phyloP scores from a whole-genome alignment of 345 rosid species.

The Arabis hirsuta region DNA sequence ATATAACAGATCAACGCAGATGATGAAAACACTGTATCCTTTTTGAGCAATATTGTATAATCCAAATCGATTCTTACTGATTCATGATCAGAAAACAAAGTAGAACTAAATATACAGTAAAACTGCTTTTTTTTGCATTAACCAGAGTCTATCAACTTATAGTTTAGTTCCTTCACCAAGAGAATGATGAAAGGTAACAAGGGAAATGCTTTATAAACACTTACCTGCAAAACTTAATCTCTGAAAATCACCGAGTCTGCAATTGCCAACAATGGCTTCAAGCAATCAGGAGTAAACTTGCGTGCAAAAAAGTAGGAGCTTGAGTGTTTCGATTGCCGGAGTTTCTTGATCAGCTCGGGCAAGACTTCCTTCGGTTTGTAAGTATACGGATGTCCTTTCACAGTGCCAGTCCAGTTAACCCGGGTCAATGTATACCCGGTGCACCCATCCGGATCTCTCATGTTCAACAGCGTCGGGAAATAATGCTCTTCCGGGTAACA shows the following conservation, averaged over 20 bases:
- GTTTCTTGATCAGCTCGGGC: slow-evolving; percentile 54
- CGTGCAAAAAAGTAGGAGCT: slow-evolving; percentile 83
- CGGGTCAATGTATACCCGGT: slow-evolving; percentile 73
- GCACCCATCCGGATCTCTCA: slow-evolving; percentile 74
- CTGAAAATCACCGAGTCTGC: slow-evolving; percentile 78
- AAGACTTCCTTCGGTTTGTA: slow-evolving; percentile 64
- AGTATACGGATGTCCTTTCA: slow-evolving; percentile 81
- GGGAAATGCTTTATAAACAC: slow-evolving; percentile 20
- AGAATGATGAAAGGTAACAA: not conserved
- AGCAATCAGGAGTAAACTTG: slow-evolving; percentile 89
- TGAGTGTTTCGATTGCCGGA: slow-evolving; percentile 72
- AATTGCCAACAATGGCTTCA: slow-evolving; percentile 73
- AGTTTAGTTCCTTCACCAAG: not conserved
- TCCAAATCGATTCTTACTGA: slow-evolving; percentile 9
- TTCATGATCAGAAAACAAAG: slow-evolving; percentile 2
- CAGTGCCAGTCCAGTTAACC: slow-evolving; percentile 96
- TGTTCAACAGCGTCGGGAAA: slow-evolving; percentile 83
- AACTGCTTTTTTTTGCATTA: not conserved
- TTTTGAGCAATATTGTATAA: slow-evolving; percentile 10
- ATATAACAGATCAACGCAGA: slow-evolving; percentile 23
- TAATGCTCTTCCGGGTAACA: slow-evolving; percentile 99
- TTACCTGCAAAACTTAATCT: slow-evolving; percentile 68
- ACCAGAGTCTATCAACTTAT: slow-evolving; percentile 15
- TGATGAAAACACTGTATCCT: slow-evolving; percentile 7
- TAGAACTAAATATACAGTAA: not conserved